phyloP scores from a whole-genome alignment of 2,329 filamentous ascomycete species.

The Penicillium sp. region DNA sequence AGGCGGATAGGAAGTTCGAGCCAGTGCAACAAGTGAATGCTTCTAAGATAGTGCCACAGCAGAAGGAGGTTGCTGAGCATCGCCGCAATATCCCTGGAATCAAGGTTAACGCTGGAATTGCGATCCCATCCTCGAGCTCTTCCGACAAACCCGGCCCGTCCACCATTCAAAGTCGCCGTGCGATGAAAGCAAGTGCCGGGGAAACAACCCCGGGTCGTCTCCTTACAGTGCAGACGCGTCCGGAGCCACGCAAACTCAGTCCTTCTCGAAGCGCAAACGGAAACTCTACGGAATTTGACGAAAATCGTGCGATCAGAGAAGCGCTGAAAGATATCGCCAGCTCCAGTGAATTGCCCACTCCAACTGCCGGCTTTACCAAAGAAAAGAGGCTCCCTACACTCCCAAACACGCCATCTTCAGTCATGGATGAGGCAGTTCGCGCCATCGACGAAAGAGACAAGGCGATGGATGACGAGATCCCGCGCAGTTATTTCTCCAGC shows the following conservation, averaged over 20 bases:
- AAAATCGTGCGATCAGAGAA: conserved; percentile 10
- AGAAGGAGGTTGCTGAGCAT: conserved; percentile 5
- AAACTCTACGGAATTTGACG: conserved; percentile 10
- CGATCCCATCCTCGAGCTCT: conserved; percentile 4
- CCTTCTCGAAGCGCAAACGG: conserved; percentile 6
- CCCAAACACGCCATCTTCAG: conserved; percentile 41
- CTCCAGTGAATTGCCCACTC: conserved; percentile 19
- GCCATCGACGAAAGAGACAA: conserved; percentile 29
- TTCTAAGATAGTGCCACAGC: not conserved
- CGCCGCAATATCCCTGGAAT: conserved; percentile 15
- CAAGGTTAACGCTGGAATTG: conserved; percentile 6
- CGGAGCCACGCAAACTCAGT: conserved; percentile 8
- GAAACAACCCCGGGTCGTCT: conserved; percentile 23
- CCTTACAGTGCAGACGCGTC: conserved; percentile 24
- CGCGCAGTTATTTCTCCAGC: conserved; percentile 38
- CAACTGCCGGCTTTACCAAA: conserved; percentile 22
- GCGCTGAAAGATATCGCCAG: conserved; percentile 5
- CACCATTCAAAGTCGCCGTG: conserved; percentile 34
- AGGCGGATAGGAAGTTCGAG: conserved; percentile 8
- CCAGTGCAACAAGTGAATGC: conserved; percentile 7
- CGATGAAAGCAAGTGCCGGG: conserved; percentile 24
- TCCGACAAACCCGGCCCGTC: conserved; percentile 10
- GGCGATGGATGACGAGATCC: conserved; percentile 26
- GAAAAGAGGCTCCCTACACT: conserved; percentile 40
- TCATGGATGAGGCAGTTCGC: conserved; percentile 35